These are phyloP conservation scores for Exophiala sp. DNA, from an alignment of 2,329 filamentous ascomycete species.

Conservation along the genomic window DNA sequence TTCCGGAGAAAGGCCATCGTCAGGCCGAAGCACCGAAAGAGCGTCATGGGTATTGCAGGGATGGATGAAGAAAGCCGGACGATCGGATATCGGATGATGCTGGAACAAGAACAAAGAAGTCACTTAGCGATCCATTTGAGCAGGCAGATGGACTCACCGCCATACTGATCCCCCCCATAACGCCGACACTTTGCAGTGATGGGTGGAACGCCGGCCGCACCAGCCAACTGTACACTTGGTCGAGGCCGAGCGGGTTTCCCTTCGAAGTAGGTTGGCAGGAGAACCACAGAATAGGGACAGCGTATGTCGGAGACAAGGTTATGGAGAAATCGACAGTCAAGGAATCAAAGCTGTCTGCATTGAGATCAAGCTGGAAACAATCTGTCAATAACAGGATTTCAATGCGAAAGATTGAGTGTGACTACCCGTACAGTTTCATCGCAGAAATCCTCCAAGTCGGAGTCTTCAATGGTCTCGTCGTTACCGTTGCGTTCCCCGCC, in stretches of 20 bases:
- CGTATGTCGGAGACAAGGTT: conserved; percentile 68
- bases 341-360: not conserved
- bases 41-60: conserved; percentile 83
- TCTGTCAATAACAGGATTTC: not conserved
- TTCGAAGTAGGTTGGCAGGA: conserved; percentile 54
- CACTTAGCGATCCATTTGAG: conserved; percentile 18
- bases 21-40: conserved; percentile 57
- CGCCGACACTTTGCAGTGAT: conserved; percentile 55
- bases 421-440: not conserved
- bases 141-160: conserved; percentile 52
- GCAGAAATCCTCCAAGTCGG: not conserved
- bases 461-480: not conserved
- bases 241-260: conserved; percentile 54
- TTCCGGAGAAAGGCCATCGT: conserved; percentile 40
- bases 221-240: conserved; percentile 64
- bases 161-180: conserved; percentile 68
- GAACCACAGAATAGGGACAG: conserved; percentile 71
- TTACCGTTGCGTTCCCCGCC: too few species aligned
- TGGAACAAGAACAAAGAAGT: conserved; percentile 35
- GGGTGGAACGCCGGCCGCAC: conserved; percentile 62
- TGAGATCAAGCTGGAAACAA: not conserved
- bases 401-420: not conserved
- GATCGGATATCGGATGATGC: conserved; percentile 75
- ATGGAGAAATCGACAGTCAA: conserved; percentile 40
- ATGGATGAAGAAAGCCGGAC: conserved; percentile 84